Evolutionary conservation across 2,329 filamentous ascomycete genomes (phyloP).

Genomic region (Juglanconis oblonga): DNA sequence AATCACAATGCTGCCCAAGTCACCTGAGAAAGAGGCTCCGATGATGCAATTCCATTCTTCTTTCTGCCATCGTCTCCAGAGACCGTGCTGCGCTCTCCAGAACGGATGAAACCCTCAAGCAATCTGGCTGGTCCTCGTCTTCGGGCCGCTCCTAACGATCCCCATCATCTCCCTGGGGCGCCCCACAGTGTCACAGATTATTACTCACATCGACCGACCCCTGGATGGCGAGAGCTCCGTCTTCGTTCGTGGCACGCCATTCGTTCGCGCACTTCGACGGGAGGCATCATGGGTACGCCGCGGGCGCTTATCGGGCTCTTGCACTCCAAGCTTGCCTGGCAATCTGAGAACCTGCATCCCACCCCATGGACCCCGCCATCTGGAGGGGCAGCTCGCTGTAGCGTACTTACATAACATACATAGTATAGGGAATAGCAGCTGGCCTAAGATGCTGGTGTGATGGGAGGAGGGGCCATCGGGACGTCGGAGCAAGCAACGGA

Average conservation of each 20-base stretch:
- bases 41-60: neutral
- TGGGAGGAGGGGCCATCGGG: neutral
- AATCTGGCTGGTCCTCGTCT: neutral
- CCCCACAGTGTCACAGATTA: conserved; percentile 11
- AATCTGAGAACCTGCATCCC: conserved; percentile 4
- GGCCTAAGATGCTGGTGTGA: neutral
- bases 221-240: neutral
- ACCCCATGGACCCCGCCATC: conserved; percentile 14
- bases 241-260: neutral
- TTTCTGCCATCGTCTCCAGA: neutral
- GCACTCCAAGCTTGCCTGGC: neutral
- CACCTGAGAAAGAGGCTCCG: neutral
- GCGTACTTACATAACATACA: neutral
- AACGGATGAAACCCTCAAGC: neutral
- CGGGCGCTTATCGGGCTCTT: conserved; percentile 13
- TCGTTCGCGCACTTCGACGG: neutral
- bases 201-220: conserved; percentile 9
- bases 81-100: neutral
- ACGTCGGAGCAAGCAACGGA: neutral
- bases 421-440: too few relatives aligned
- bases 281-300: conserved; percentile 6
- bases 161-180: conserved; percentile 4
- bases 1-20: neutral
- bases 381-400: conserved; percentile 8
- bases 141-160: conserved; percentile 9